Evolutionary conservation across 73 alveolate genomes (phyloP), one percentile per base, ranked within the genome.

Genomic region (Symbiodinium pilosum): DNA sequence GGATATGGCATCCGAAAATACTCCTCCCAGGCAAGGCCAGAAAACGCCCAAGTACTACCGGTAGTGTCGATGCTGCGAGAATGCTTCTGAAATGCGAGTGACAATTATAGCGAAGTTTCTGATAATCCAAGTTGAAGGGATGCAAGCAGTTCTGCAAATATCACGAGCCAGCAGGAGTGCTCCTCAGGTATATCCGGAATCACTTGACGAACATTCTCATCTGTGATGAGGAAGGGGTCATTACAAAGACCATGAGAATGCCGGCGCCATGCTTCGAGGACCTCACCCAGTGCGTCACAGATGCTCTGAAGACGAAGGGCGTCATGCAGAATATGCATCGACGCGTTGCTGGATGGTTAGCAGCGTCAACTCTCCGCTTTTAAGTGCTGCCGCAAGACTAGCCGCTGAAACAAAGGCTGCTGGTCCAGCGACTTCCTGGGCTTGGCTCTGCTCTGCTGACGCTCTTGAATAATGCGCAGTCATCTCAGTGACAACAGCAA

Each of bases 261-360:
- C 26, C 97, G 87, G 32, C 97, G 97, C 97, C 97, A 91, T 40
- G 97, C 97, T 43, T 91, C 97, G n/a, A 91, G 39, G 36, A 91
- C 97, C 97, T 91, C 5, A 24, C 14, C 6, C 59, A 9, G 59
- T 14, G 59, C n/a, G n/a, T n/a, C n/a, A n/a, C n/a, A n/a, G n/a
- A n/a, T n/a, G n/a, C n/a, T n/a, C n/a, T n/a, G n/a, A n/a, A n/a
- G n/a, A n/a, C n/a, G n/a, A n/a, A n/a, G n/a, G n/a, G n/a, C n/a
- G n/a, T n/a, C n/a, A n/a, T n/a, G n/a, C n/a, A n/a, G n/a, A n/a
- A n/a, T n/a, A n/a, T n/a, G n/a, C n/a, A n/a, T n/a, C n/a, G n/a
- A n/a, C n/a, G n/a, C n/a, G n/a, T n/a, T n/a, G n/a, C n/a, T n/a
- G n/a, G n/a, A n/a, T n/a, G n/a, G n/a, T n/a, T n/a, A n/a, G n/a